Percentiles rank a stretch among this genome's conserved stretches.
phyloP scores from a whole-genome alignment of 805 yeast species.

The Kazachstania taianensis region DNA sequence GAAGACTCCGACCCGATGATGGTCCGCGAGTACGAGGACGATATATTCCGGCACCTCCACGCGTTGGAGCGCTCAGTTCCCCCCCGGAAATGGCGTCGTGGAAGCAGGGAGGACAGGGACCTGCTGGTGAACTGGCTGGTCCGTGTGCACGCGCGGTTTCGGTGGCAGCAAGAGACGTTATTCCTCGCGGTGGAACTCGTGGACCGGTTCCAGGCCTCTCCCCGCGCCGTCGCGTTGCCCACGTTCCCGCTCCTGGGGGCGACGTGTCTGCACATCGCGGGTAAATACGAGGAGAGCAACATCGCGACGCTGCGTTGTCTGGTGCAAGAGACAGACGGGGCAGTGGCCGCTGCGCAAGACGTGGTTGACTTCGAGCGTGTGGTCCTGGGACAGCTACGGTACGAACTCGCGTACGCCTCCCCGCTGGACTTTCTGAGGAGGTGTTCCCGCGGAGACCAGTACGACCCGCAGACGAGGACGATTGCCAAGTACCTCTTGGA shows the following conservation, averaged over 20 bases:
- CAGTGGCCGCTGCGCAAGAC: too few relatives aligned
- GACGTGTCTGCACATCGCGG: slow-evolving; percentile 74
- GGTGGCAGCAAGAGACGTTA: slow-evolving; percentile 75
- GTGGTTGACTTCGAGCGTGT: slow-evolving; percentile 76
- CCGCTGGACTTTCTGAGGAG: slow-evolving; percentile 86
- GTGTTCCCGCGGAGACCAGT: slow-evolving; percentile 85
- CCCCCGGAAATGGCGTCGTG: background rate
- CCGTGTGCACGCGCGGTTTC: slow-evolving; percentile 72
- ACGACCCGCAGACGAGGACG: slow-evolving; percentile 78
- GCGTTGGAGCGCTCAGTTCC: slow-evolving; percentile 57
- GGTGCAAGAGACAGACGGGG: slow-evolving; percentile 73
- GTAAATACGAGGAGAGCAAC: slow-evolving; percentile 84
- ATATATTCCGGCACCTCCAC: slow-evolving; percentile 70
- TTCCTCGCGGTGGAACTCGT: slow-evolving; percentile 71
- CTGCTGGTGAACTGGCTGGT: slow-evolving; percentile 86
- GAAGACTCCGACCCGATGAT: slow-evolving; percentile 70
- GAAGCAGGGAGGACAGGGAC: slow-evolving; percentile 42
- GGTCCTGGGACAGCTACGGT: slow-evolving; percentile 58
- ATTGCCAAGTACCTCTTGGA: slow-evolving; percentile 78
- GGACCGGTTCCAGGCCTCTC: slow-evolving; percentile 63
- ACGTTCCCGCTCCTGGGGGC: slow-evolving; percentile 77
- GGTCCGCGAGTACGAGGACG: slow-evolving; percentile 85
- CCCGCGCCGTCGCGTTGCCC: slow-evolving; percentile 59
- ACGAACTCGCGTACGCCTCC: slow-evolving; percentile 73
- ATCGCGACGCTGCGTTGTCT: slow-evolving; percentile 78